Conservation (phyloP, 768 basidiomycete species). For the Psilocybe tampanensis region DNA sequence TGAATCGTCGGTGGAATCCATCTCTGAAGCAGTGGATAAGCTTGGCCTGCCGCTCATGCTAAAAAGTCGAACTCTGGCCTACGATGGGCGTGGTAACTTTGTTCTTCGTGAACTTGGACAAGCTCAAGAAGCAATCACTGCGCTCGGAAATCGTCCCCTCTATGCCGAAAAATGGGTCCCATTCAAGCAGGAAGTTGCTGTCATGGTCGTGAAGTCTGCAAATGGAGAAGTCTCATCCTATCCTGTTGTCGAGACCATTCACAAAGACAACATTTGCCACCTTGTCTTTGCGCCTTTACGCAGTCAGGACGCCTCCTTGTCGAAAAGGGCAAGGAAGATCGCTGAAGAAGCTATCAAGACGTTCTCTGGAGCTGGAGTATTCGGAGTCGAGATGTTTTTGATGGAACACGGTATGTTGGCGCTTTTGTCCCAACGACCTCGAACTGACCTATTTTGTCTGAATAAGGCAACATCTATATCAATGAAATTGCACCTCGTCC, state of each 20-base stretch:
- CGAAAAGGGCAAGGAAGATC: slow-evolving; percentile 61
- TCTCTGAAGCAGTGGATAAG: slow-evolving; percentile 50
- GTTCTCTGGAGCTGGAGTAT: slow-evolving; percentile 88
- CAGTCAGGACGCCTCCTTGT: slow-evolving; percentile 53
- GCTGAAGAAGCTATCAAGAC: slow-evolving; percentile 83
- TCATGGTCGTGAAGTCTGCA: slow-evolving; percentile 90
- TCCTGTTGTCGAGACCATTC: slow-evolving; percentile 92
- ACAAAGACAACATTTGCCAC: slow-evolving; percentile 92
- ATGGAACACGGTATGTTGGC: slow-evolving; percentile 74
- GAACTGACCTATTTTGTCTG: background rate
- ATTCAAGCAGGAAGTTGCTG: slow-evolving; percentile 88
- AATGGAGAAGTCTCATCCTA: slow-evolving; percentile 80
- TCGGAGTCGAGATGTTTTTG: slow-evolving; percentile 98
- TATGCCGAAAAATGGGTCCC: slow-evolving; percentile 96
- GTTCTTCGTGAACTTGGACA: slow-evolving; percentile 61
- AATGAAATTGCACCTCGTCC: slow-evolving; percentile 99
- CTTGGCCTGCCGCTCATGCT: slow-evolving; percentile 93
- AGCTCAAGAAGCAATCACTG: slow-evolving; percentile 48
- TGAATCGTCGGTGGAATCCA: slow-evolving; percentile 51
- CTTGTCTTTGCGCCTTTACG: slow-evolving; percentile 90
- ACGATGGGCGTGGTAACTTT: slow-evolving; percentile 95
- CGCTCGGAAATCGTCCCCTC: slow-evolving; percentile 68
- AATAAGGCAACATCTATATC: slow-evolving; percentile 71
- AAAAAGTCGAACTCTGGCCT: slow-evolving; percentile 93
- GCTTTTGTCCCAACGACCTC: background rate